These are phyloP conservation scores for Neurospora discreta DNA, from an alignment of 495 filamentous ascomycete genomes.

Conservation along the genomic window DNA sequence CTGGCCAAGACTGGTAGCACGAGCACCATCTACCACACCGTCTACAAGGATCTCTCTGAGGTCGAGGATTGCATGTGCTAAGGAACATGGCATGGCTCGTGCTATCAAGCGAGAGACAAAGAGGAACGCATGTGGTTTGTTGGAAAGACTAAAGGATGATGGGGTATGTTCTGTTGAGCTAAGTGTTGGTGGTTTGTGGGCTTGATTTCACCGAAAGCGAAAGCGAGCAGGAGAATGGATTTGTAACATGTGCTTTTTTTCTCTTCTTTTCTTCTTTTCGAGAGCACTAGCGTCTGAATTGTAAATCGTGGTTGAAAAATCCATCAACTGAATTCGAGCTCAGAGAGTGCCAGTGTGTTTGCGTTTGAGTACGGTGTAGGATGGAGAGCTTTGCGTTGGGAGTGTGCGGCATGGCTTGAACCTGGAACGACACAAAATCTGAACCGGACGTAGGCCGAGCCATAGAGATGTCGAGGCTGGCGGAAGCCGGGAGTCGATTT, in stretches of 20 bases:
- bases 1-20: conserved; percentile 1
- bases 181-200: not conserved
- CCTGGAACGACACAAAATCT: not conserved
- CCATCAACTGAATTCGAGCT: not conserved
- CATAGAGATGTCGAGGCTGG: not conserved
- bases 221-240: not conserved
- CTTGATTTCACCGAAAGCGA: not conserved
- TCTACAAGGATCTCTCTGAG: conserved; percentile 19
- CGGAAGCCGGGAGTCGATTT: not conserved
- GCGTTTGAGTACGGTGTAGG: not conserved
- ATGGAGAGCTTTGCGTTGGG: not conserved
- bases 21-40: conserved; percentile 17
- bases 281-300: not conserved
- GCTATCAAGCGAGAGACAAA: not conserved
- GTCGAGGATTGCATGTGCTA: conserved; percentile 2
- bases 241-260: too few relatives aligned
- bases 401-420: not conserved
- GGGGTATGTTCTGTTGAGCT: not conserved
- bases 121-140: not conserved
- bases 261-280: not conserved
- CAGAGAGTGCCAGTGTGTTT: not conserved
- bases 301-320: not conserved
- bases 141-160: not conserved
- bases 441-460: not conserved
- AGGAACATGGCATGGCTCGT: not conserved